Evolutionary conservation across 805 yeast species (phyloP).

Genomic region (Kregervanrija fluxuum): DNA sequence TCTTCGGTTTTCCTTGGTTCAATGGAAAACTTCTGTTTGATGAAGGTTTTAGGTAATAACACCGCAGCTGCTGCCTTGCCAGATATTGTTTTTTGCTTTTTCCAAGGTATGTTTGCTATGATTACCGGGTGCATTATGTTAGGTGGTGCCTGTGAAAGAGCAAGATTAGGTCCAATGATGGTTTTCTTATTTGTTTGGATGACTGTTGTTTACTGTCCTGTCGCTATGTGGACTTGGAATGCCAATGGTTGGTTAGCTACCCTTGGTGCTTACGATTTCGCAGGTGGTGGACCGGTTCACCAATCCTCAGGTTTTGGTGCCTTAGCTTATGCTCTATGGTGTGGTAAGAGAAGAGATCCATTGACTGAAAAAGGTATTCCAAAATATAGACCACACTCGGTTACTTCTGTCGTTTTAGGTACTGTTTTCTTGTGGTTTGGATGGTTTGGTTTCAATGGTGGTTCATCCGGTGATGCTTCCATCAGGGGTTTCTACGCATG

Average conservation of each 20-base stretch:
- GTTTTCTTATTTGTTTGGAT: constrained; percentile 89
- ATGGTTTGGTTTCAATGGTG: constrained; percentile 99
- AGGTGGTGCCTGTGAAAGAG: constrained; percentile 98
- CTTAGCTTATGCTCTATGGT: constrained; percentile 80
- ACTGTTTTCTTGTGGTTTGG: constrained; percentile 96
- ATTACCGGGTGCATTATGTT: constrained; percentile 89
- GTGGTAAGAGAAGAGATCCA: constrained; percentile 90
- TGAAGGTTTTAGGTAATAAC: constrained; percentile 77
- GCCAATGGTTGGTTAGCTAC: constrained; percentile 80
- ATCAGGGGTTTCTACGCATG: constrained; percentile 93
- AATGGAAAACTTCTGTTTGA: constrained; percentile 71
- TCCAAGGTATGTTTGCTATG: constrained; percentile 96
- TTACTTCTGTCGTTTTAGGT: constrained; percentile 84
- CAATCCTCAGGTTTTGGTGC: constrained; percentile 93
- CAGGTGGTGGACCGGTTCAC: constrained; percentile 99
- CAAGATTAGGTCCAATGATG: constrained; percentile 94
- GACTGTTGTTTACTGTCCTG: constrained; percentile 91
- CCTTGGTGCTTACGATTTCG: constrained; percentile 88
- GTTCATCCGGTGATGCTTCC: constrained; percentile 90
- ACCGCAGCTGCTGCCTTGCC: constrained; percentile 66
- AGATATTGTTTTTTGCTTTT: constrained; percentile 81
- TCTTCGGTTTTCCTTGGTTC: constrained; percentile 70
- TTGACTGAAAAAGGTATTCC: constrained; percentile 64
- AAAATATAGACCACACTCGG: constrained; percentile 90
- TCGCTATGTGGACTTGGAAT: constrained; percentile 98